Evolutionary conservation across 352 stramenopile species (phyloP).

Genomic region (Aphanomyces invadans): DNA sequence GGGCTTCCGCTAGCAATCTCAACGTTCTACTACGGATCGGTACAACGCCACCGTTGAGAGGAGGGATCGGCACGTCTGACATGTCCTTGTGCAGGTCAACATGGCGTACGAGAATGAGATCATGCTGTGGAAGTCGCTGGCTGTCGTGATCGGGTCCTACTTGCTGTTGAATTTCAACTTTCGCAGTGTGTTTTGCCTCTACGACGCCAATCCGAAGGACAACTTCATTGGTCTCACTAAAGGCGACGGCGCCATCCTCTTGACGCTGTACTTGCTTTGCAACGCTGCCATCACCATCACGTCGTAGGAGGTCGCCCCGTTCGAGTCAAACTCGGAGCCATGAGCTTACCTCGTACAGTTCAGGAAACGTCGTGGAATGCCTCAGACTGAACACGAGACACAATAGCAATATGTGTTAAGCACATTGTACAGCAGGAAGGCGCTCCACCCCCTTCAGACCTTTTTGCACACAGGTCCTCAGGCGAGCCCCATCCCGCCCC

Average conservation of each 20-base stretch:
- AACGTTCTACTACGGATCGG: slow-evolving; percentile 49
- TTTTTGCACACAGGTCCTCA: no score
- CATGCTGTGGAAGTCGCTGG: slow-evolving; percentile 20
- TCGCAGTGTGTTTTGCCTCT: slow-evolving; percentile 11
- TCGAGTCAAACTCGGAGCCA: background rate
- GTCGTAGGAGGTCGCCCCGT: background rate
- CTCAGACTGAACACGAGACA: background rate
- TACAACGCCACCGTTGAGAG: background rate
- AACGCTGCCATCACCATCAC: background rate
- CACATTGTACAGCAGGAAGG: no score
- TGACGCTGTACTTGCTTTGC: slow-evolving; percentile 4
- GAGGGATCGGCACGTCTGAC: no score
- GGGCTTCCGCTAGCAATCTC: slow-evolving; percentile 69
- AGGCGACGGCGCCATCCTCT: slow-evolving; percentile 1
- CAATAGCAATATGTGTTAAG: background rate
- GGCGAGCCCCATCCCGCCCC: no score
- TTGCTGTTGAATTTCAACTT: slow-evolving; percentile 17
- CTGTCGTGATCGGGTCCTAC: slow-evolving; percentile 18
- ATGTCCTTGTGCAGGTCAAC: background rate
- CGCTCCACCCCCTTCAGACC: no score
- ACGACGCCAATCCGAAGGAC: background rate
- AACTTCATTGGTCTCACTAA: slow-evolving; percentile 15
- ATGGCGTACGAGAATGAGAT: slow-evolving; percentile 16
- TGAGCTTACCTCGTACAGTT: background rate
- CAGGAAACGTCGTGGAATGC: no score